Percentiles rank a stretch among this genome's conserved stretches.
These are phyloP conservation scores for Aegilops sharonensis DNA, from an alignment of 176 grass and related monocot genomes.

Conservation along the genomic window DNA sequence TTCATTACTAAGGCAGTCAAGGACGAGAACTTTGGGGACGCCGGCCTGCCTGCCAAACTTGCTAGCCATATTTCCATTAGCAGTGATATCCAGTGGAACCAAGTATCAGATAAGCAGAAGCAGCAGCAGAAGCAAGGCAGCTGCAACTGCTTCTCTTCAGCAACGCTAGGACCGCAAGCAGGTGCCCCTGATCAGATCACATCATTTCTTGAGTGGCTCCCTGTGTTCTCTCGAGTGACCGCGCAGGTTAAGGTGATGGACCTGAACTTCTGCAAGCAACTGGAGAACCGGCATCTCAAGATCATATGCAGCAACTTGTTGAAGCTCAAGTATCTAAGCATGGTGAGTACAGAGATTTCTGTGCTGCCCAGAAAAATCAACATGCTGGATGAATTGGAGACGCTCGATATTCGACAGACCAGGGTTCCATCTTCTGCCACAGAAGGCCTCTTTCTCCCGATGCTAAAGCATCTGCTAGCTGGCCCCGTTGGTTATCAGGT, in stretches of 20 bases:
- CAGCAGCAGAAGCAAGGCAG: neutral
- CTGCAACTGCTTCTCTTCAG: neutral
- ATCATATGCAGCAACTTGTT: conserved; percentile 21
- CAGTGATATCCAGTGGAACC: neutral
- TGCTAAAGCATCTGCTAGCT: conserved; percentile 27
- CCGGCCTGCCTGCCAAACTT: neutral
- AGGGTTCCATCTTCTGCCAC: neutral
- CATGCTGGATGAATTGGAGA: conserved; percentile 8
- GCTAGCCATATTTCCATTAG: conserved; percentile 7
- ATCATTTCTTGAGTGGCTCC: neutral
- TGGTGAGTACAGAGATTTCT: neutral
- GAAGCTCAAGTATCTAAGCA: conserved; percentile 27
- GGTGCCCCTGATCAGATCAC: neutral
- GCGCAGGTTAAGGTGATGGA: conserved; percentile 21
- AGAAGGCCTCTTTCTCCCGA: neutral
- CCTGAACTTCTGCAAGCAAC: conserved; percentile 1
- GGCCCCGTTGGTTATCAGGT: neutral
- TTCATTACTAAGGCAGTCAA: neutral
- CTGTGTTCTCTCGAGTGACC: neutral
- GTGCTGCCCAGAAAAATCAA: neutral
- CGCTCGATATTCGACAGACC: conserved; percentile 22
- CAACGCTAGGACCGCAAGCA: rapidly evolving
- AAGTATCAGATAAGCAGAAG: neutral
- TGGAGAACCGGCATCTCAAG: conserved; percentile 17
- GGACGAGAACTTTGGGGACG: neutral